phyloP scores from a whole-genome alignment of 2,329 filamentous ascomycete species.

The Penicillium brasilianum region DNA sequence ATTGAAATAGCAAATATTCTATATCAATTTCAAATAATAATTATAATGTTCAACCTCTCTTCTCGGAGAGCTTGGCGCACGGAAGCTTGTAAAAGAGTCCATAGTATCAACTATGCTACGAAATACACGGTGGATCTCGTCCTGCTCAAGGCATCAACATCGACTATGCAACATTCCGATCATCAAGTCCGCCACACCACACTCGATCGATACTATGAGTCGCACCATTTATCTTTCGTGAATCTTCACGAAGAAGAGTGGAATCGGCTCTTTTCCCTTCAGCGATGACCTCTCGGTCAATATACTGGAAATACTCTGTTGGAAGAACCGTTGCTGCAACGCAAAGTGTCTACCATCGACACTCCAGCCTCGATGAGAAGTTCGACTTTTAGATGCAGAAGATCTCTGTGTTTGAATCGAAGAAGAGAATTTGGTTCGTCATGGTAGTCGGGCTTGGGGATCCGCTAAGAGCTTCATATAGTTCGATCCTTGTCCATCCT shows the following conservation, averaged over 20 bases:
- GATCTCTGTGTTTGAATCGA: not conserved
- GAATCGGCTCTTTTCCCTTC: not conserved
- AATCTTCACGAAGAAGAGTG: not conserved
- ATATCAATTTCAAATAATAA: no score
- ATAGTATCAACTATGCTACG: not conserved
- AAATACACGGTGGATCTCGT: constrained; percentile 1
- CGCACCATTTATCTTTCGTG: not conserved
- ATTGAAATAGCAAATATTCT: no score
- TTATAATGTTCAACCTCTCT: no score
- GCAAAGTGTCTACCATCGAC: not conserved
- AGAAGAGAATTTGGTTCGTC: not conserved
- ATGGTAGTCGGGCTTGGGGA: not conserved
- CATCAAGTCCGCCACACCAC: not conserved
- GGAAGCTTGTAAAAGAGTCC: not conserved
- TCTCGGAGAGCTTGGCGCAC: no score
- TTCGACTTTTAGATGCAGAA: not conserved
- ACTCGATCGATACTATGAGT: not conserved
- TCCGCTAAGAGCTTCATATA: not conserved
- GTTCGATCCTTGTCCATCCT: not conserved
- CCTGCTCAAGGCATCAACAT: not conserved
- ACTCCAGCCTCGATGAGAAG: not conserved
- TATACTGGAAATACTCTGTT: not conserved
- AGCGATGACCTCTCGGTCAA: not conserved
- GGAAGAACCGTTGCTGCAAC: not conserved
- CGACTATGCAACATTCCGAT: not conserved